Evolutionary conservation across 108 stramenopile genomes (phyloP).

Genomic region (Skeletonema menzelii): DNA sequence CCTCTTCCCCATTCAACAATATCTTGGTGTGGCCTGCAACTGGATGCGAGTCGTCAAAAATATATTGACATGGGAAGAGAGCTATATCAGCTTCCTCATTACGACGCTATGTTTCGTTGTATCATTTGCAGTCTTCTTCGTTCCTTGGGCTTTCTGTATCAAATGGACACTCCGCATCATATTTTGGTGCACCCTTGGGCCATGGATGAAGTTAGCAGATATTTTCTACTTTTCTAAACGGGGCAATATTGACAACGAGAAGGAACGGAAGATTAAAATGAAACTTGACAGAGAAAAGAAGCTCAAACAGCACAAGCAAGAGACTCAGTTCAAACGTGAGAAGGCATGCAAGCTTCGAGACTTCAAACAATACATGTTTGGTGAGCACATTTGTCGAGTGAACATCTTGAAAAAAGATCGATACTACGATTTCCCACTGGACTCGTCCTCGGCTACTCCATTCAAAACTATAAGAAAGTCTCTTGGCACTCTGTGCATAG

Average conservation of each 20-base stretch:
- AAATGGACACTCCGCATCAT: slow-evolving; percentile 63
- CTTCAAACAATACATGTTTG: slow-evolving; percentile 82
- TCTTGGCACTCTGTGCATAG: slow-evolving; percentile 71
- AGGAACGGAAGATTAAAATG: slow-evolving; percentile 15
- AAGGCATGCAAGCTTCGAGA: slow-evolving; percentile 63
- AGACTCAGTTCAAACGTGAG: slow-evolving; percentile 56
- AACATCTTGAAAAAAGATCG: slow-evolving; percentile 71
- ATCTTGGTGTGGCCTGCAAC: slow-evolving; percentile 52
- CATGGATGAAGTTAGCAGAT: slow-evolving; percentile 84
- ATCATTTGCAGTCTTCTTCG: slow-evolving; percentile 56
- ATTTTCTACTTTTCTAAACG: slow-evolving; percentile 55
- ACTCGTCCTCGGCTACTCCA: slow-evolving; percentile 63
- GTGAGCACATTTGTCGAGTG: slow-evolving; percentile 58
- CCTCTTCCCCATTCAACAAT: slow-evolving; percentile 69
- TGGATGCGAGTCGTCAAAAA: slow-evolving; percentile 61
- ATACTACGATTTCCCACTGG: slow-evolving; percentile 62
- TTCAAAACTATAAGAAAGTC: slow-evolving; percentile 42
- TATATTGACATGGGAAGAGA: slow-evolving; percentile 78
- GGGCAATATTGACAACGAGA: slow-evolving; percentile 44
- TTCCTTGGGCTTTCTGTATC: slow-evolving; percentile 72
- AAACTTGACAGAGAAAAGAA: slow-evolving; percentile 20
- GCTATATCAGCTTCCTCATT: slow-evolving; percentile 68
- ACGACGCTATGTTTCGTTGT: slow-evolving; percentile 51
- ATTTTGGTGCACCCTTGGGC: slow-evolving; percentile 68
- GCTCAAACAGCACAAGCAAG: slow-evolving; percentile 28